Conservation (phyloP, 495 filamentous ascomycete genomes). For the Xylaria venustula region DNA sequence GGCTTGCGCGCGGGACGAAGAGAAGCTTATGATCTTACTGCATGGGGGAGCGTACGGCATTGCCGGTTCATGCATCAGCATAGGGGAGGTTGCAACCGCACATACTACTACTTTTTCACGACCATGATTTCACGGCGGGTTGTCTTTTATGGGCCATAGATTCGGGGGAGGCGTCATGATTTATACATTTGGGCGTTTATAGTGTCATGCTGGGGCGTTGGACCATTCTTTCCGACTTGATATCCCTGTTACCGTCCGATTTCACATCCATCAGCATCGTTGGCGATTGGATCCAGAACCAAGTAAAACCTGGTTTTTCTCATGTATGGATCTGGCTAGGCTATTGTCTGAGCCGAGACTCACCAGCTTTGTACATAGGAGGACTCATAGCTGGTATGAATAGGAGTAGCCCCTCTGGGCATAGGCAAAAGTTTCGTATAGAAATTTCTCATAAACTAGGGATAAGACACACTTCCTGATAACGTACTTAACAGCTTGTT, state of each 20-base stretch:
- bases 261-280: neutral
- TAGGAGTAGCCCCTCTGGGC: neutral
- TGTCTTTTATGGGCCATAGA: constrained; percentile 15
- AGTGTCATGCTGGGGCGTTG: constrained; percentile 1
- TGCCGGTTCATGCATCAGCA: neutral
- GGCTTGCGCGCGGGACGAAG: neutral
- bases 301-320: neutral
- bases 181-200: constrained; percentile 9
- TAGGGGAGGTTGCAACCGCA: constrained; percentile 7
- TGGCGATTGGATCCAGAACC: constrained; percentile 3
- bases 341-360: neutral
- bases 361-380: constrained; percentile 3
- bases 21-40: neutral
- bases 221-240: constrained; percentile 4
- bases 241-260: constrained; percentile 7
- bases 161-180: constrained; percentile 14
- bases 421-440: neutral
- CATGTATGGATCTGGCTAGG: neutral
- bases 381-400: neutral
- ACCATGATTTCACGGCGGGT: constrained; percentile 8
- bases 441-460: neutral
- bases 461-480: constrained; percentile 2
- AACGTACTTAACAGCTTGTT: neutral
- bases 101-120: neutral
- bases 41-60: constrained; percentile 4